Evolutionary conservation across 2,329 filamentous ascomycete genomes (phyloP), one percentile per base, ranked within the genome.

Genomic region (Hymenoscyphus infarciens): DNA sequence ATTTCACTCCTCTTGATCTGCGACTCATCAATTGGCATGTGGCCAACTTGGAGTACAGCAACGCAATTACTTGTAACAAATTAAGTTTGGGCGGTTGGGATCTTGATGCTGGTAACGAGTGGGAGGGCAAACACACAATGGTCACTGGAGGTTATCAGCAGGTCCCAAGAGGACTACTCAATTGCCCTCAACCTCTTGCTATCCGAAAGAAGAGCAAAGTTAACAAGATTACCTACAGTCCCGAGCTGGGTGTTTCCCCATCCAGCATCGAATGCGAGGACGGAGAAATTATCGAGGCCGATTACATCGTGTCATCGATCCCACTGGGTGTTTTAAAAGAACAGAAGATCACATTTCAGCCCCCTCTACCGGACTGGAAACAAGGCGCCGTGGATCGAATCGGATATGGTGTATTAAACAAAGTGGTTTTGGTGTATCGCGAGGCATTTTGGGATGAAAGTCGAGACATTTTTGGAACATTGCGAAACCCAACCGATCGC

Each of bases 31-130:
- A 97, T 73, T 99, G 95, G 95, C 96, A 99, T 76, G 90, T 97
- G 75, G 96, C 96, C 67, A 99, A 99, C 73, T 82, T 99, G 15
- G 95, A 99, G 76, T 99, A 99, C 74, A 96, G 94, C 66, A 99
- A 98, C 75, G 95, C 95, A 1, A 91, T 88, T 1, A 96, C 92
- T 68, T 87, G 97, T 61, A 88, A 90, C 67, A 89, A 90, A 66
- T 83, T 99, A 19, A 98, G 94, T 75, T 84, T 99, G 15, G 87
- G 88, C 7, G 88, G 93, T 0, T 98, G 96, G 91, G 96, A 99
- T 75, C 92, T 99, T 71, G 96, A 99, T 73, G 92, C 93, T 57
- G 95, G 95, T 0, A 97, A 99, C 70, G 95, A 99, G 74, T 99
- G 96, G 79, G 93, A 97, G 75, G 95, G 95, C 6, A 88, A 90